phyloP scores from a whole-genome alignment of 2,329 filamentous ascomycete genomes.

The Epichloe sp. region DNA sequence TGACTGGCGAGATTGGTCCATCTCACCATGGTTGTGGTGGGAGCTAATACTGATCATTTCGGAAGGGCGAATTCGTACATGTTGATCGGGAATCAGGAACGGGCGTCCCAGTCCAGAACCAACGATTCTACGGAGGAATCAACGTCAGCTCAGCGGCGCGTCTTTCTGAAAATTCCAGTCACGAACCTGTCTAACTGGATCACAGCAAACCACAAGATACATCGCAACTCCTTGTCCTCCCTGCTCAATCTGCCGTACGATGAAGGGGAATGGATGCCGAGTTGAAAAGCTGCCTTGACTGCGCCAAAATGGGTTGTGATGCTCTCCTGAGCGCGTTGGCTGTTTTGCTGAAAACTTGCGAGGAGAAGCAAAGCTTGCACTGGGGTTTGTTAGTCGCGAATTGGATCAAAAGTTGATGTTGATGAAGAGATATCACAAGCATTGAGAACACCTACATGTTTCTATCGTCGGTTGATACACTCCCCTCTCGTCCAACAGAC shows the following conservation, averaged over 20 bases:
- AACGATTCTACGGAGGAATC: constrained; percentile 8
- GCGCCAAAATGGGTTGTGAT: constrained; percentile 17
- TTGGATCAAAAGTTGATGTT: no score
- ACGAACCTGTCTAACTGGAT: constrained; percentile 17
- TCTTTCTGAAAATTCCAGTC: no score
- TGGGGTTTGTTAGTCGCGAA: constrained; percentile 1
- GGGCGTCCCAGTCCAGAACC: constrained; percentile 11
- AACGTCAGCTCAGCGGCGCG: not conserved
- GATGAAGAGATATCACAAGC: no score
- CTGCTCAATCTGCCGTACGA: constrained; percentile 12
- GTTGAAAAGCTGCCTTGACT: constrained; percentile 20
- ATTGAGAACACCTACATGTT: constrained; percentile 5
- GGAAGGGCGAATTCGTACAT: constrained; percentile 5
- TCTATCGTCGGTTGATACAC: constrained; percentile 12
- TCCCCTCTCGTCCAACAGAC: constrained; percentile 14
- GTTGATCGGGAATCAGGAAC: constrained; percentile 8
- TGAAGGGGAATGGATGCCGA: constrained; percentile 20
- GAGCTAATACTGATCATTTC: not conserved
- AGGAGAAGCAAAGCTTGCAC: constrained; percentile 21
- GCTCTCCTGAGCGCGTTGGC: constrained; percentile 20
- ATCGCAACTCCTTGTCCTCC: constrained; percentile 14
- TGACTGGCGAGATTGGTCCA: constrained; percentile 2
- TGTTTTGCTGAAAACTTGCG: constrained; percentile 21
- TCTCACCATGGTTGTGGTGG: not conserved
- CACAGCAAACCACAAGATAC: constrained; percentile 18